Evolutionary conservation across 768 basidiomycete species (phyloP).

Genomic region (Russula earlei): DNA sequence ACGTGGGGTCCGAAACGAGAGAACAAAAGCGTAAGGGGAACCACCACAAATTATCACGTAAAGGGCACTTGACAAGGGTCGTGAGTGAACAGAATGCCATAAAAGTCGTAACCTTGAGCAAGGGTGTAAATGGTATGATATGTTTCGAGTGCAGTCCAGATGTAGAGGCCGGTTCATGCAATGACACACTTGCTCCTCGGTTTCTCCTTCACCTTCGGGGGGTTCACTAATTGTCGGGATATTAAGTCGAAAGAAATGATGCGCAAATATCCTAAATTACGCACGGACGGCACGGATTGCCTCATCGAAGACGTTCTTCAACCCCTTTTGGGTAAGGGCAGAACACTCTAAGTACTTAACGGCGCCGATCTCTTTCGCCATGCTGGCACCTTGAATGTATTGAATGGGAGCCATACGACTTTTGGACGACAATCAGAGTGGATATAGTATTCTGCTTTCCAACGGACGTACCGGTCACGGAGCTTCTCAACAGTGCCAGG

Average conservation of each 20-base stretch:
- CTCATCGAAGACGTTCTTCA: conserved; percentile 99
- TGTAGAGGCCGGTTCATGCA: conserved; percentile 28
- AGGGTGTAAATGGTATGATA: conserved; percentile 62
- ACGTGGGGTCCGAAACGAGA: conserved; percentile 7
- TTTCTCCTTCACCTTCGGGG: conserved; percentile 54
- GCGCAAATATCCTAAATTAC: conserved; percentile 28
- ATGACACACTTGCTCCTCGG: conserved; percentile 54
- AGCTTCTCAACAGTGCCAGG: conserved; percentile 86
- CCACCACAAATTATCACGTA: conserved; percentile 22
- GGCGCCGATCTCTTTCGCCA: conserved; percentile 90
- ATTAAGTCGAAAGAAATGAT: not conserved
- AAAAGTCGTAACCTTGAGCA: conserved; percentile 58
- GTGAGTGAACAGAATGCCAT: conserved; percentile 30
- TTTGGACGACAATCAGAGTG: conserved; percentile 10
- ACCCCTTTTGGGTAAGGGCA: conserved; percentile 92
- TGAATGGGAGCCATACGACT: conserved; percentile 94
- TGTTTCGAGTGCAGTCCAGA: conserved; percentile 27
- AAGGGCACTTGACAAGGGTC: conserved; percentile 21
- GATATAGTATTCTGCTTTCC: not conserved
- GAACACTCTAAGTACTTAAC: conserved; percentile 96
- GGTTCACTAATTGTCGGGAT: conserved; percentile 48
- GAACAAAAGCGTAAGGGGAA: conserved; percentile 5
- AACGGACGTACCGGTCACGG: conserved; percentile 61
- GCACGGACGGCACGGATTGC: conserved; percentile 93
- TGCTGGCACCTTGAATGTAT: conserved; percentile 82